Evolutionary conservation across 176 grass and related monocot species (phyloP).

Genomic region (Oryza nivara): DNA sequence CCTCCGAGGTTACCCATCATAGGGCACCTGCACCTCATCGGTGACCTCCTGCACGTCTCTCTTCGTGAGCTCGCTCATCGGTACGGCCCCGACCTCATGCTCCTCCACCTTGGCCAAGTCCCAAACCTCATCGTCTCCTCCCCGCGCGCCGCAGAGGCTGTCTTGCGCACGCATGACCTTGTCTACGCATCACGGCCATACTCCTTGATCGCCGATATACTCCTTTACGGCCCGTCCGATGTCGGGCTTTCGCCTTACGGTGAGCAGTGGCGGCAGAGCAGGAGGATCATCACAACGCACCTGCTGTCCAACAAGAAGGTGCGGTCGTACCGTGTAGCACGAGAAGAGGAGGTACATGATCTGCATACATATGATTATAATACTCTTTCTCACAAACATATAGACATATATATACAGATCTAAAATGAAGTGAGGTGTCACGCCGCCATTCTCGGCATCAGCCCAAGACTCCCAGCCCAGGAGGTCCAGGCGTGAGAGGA

Average conservation of each 20-base stretch:
- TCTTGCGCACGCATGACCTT: conserved; percentile 53
- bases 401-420: too few species aligned
- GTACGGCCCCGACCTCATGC: conserved; percentile 41
- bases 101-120: conserved; percentile 41
- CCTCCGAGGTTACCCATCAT: conserved; percentile 48
- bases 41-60: conserved; percentile 28
- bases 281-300: conserved; percentile 41
- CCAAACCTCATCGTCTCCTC: conserved; percentile 48
- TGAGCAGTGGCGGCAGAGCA: conserved; percentile 49
- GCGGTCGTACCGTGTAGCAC: neutral
- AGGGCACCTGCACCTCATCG: conserved; percentile 58
- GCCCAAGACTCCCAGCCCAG: too few species aligned
- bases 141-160: conserved; percentile 32
- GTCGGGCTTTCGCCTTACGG: conserved; percentile 47
- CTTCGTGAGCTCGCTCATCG: conserved; percentile 27
- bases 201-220: neutral
- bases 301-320: conserved; percentile 22
- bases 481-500: too few species aligned
- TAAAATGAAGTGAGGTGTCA: too few species aligned
- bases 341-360: neutral
- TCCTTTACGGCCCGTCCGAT: conserved; percentile 32
- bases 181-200: conserved; percentile 50
- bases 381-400: too few species aligned
- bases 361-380: too few species aligned
- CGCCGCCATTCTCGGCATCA: too few species aligned